phyloP scores from a whole-genome alignment of 208 protist species.

The Angomonas ambiguus region DNA sequence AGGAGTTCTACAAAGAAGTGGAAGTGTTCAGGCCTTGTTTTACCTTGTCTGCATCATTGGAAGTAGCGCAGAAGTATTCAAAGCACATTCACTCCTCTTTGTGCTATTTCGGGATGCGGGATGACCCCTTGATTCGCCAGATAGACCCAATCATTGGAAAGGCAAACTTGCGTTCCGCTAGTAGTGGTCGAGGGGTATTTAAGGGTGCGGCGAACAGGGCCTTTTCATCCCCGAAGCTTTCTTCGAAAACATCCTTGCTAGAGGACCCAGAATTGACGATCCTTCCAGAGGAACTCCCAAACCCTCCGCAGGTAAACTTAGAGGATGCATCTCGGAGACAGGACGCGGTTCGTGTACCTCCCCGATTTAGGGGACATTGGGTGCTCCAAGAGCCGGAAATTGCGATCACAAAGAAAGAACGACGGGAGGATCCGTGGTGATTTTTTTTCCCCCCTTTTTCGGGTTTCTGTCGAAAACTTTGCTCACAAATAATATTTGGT shows the following conservation, averaged over 20 bases:
- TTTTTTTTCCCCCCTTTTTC: not conserved
- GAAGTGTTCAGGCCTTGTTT: slow-evolving; percentile 79
- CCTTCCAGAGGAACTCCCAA: slow-evolving; percentile 71
- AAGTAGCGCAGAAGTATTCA: slow-evolving; percentile 67
- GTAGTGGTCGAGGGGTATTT: not conserved
- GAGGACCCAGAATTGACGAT: slow-evolving; percentile 51
- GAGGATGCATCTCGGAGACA: slow-evolving; percentile 24
- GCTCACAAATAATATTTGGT: not conserved
- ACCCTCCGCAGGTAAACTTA: slow-evolving; percentile 62
- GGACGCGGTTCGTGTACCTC: slow-evolving; percentile 50
- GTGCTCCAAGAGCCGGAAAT: slow-evolving; percentile 86
- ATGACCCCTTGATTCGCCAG: slow-evolving; percentile 81
- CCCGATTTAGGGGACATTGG: slow-evolving; percentile 75
- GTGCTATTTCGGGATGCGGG: slow-evolving; percentile 69
- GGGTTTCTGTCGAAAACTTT: not conserved
- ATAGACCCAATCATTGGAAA: slow-evolving; percentile 69
- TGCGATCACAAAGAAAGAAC: slow-evolving; percentile 71
- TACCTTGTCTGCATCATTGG: slow-evolving; percentile 67
- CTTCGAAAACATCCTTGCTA: slow-evolving; percentile 12
- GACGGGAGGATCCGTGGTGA: slow-evolving; percentile 80
- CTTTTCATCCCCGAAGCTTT: not conserved
- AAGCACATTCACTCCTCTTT: slow-evolving; percentile 62
- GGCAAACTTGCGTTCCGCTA: slow-evolving; percentile 45
- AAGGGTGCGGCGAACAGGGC: not conserved
- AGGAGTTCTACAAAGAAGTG: slow-evolving; percentile 75